phyloP scores from a whole-genome alignment of 495 filamentous ascomycete species.

The Lophiotrema nucula region DNA sequence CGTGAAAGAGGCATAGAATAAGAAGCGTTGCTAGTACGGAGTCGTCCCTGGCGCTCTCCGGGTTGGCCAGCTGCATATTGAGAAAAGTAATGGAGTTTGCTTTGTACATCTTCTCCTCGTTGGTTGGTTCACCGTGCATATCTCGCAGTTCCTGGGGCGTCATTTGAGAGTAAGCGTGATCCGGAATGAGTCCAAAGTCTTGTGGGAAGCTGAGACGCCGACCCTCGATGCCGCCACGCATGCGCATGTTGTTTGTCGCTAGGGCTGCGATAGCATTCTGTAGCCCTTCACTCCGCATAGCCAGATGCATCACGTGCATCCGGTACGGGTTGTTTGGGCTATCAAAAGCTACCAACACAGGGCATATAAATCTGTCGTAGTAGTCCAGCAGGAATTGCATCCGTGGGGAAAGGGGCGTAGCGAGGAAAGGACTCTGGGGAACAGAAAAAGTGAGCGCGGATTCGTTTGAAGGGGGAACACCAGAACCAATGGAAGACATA shows the following conservation, averaged over 20 bases:
- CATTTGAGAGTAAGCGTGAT: slow-evolving; percentile 33
- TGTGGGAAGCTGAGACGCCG: slow-evolving; percentile 32
- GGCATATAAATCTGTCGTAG: slow-evolving; percentile 86
- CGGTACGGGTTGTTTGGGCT: slow-evolving; percentile 81
- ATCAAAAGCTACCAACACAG: slow-evolving; percentile 88
- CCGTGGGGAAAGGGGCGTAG: slow-evolving; percentile 48
- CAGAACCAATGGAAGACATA: slow-evolving; percentile 37
- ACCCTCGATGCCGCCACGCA: slow-evolving; percentile 36
- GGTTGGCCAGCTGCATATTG: slow-evolving; percentile 77
- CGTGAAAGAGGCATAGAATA: slow-evolving; percentile 86
- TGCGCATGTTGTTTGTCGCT: slow-evolving; percentile 73
- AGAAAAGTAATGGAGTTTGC: slow-evolving; percentile 75
- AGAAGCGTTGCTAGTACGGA: slow-evolving; percentile 85
- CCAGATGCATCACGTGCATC: slow-evolving; percentile 76
- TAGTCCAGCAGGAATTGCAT: slow-evolving; percentile 66
- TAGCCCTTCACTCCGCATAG: slow-evolving; percentile 73
- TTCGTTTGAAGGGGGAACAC: slow-evolving; percentile 25
- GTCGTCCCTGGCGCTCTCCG: slow-evolving; percentile 71
- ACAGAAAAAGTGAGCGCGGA: slow-evolving; percentile 35
- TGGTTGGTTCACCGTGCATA: slow-evolving; percentile 39
- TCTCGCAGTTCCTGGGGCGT: slow-evolving; percentile 41
- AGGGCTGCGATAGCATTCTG: slow-evolving; percentile 92
- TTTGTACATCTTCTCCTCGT: slow-evolving; percentile 82
- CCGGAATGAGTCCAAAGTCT: slow-evolving; percentile 22
- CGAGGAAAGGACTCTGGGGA: slow-evolving; percentile 32